Evolutionary conservation across 176 grass and related monocot species (phyloP), one percentile per base, ranked within the genome.

Genomic region (Echinochloa phyllopogon): DNA sequence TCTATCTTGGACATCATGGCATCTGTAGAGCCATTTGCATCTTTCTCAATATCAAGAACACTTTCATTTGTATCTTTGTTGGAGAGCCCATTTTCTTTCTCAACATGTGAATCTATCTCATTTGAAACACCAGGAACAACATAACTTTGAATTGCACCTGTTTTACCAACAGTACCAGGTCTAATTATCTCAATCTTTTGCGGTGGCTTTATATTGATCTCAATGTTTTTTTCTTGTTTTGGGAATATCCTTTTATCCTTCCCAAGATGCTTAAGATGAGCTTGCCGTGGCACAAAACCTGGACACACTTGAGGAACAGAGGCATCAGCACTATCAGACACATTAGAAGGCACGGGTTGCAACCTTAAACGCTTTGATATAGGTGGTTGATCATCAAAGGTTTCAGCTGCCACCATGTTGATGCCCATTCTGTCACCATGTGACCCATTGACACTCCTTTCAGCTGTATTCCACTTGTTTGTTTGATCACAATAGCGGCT

Each of bases 341-440:
- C 61, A 87, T 64, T 75, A 70, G 87, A 17, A 85, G 66, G 78
- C 23, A 65, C 4, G 58, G 73, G 77, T 42, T 79, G 65, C 77
- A 85, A 60, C 77, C 80, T 98, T 62, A 84, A 72, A 67, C 91
- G 85, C 63, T 98, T 98, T 58, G 87, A 61, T 49, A 69, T 36
- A 64, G 85, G 70, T 56, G 76, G 90, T 63, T 89, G 89, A 18
- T 84, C 85, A 57, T 93, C 88, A 78, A 74, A 88, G 14, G 81
- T 77, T 88, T 95, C 91, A 84, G 89, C 63, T 72, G 76, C 14
- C 44, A 88, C 63, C 52, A 48, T 67, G 44, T 94, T 87, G 15
- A 55, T 89, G 41, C 86, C 83, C 85, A 93, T 92, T 81, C 49
- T 85, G 88, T 88, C 79, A 56, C 72, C 57, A 42, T 82, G 16